phyloP scores from a whole-genome alignment of 306 rosid genomes.

The Crataegus laevigata region DNA sequence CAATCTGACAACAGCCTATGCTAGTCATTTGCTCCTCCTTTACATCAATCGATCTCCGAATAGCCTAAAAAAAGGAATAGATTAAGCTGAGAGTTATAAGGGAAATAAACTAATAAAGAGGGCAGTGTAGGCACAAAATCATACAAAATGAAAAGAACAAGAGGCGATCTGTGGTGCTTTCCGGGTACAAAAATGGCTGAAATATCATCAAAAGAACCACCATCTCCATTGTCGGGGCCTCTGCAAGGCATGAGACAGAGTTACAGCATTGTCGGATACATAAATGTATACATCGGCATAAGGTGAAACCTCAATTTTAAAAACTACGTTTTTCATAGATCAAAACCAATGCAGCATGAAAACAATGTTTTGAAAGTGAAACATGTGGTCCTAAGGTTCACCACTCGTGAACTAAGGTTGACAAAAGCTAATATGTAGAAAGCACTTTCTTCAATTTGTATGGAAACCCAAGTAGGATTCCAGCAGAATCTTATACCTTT shows the following conservation, averaged over 20 bases:
- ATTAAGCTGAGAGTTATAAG: neutral
- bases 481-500: neutral
- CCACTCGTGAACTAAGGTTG: neutral
- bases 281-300: neutral
- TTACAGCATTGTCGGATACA: constrained; percentile 4
- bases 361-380: neutral
- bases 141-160: neutral
- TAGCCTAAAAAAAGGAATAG: neutral
- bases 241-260: constrained; percentile 30
- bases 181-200: constrained; percentile 12
- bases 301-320: neutral
- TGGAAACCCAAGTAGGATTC: neutral
- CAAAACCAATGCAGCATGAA: neutral
- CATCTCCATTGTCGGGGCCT: constrained; percentile 47
- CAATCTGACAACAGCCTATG: neutral
- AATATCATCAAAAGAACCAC: constrained; percentile 54
- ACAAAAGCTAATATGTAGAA: neutral
- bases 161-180: neutral
- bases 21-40: neutral
- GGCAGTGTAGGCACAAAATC: neutral
- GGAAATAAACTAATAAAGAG: neutral
- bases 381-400: neutral
- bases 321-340: neutral
- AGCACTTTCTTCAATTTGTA: neutral
- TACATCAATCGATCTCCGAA: neutral